A percentile compares a stretch with the other conserved stretches of the same genome.
Evolutionary conservation across 2,329 filamentous ascomycete species (phyloP).

Genomic region (Aspergillus brasiliensis): DNA sequence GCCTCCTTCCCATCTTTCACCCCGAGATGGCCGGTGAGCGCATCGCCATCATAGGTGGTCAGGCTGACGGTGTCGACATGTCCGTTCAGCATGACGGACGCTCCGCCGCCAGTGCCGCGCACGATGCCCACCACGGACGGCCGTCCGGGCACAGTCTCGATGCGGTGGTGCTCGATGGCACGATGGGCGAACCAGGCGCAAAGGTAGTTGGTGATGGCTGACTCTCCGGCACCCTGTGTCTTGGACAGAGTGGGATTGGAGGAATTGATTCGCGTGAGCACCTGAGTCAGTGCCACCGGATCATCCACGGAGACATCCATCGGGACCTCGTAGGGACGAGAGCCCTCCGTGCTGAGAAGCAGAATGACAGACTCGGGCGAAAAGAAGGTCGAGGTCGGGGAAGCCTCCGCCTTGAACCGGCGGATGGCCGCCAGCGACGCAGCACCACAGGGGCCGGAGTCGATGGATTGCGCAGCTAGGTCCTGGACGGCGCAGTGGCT

Average conservation of each 20-base stretch:
- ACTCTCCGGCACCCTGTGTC: conserved; percentile 50
- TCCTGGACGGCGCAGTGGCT: conserved; percentile 61
- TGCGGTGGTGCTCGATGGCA: conserved; percentile 53
- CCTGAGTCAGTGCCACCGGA: conserved; percentile 47
- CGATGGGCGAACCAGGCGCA: conserved; percentile 55
- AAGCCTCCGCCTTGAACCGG: conserved; percentile 41
- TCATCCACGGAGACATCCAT: conserved; percentile 47
- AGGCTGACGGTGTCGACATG: conserved; percentile 57
- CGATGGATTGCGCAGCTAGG: conserved; percentile 51
- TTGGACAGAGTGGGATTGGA: conserved; percentile 50
- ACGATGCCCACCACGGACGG: conserved; percentile 55
- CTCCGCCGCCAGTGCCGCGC: conserved; percentile 51
- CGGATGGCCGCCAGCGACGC: conserved; percentile 59
- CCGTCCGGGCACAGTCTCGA: conserved; percentile 50
- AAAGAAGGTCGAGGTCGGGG: conserved; percentile 37
- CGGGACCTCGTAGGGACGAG: conserved; percentile 55
- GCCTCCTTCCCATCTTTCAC: conserved; percentile 36
- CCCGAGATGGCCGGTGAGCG: conserved; percentile 46
- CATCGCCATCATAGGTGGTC: conserved; percentile 50
- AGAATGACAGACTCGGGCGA: conserved; percentile 60
- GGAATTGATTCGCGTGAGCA: conserved; percentile 54
- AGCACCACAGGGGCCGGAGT: conserved; percentile 65
- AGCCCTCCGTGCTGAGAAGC: conserved; percentile 67
- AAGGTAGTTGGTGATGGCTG: conserved; percentile 50
- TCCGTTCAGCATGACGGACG: conserved; percentile 56